Evolutionary conservation across 75 land plant species (phyloP).

Genomic region (Ceratopteris richardii): DNA sequence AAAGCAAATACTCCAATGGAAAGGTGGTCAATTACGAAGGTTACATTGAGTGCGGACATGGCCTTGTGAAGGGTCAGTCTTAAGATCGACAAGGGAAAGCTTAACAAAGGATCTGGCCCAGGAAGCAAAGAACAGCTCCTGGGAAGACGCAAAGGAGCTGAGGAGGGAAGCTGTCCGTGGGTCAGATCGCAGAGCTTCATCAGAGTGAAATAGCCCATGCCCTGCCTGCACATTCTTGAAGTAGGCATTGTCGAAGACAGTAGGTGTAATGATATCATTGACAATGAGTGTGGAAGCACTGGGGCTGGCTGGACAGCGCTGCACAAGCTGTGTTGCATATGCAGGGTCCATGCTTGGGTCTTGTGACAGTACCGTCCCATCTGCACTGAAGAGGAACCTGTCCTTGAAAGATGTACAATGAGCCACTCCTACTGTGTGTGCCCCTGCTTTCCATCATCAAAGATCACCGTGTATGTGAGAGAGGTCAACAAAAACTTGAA

Average conservation of each 20-base stretch:
- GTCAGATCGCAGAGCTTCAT: slow-evolving; percentile 40
- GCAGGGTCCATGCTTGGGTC: slow-evolving; percentile 38
- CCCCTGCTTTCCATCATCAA: slow-evolving; percentile 29
- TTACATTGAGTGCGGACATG: slow-evolving; percentile 6
- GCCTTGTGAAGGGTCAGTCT: slow-evolving; percentile 19
- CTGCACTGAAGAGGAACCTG: slow-evolving; percentile 25
- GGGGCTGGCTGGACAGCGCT: slow-evolving; percentile 32
- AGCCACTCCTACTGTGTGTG: slow-evolving; percentile 61
- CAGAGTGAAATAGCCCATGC: slow-evolving; percentile 56
- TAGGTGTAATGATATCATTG: slow-evolving; percentile 46
- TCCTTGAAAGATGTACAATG: slow-evolving; percentile 60
- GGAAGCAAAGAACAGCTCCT: slow-evolving; percentile 30
- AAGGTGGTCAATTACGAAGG: neutral
- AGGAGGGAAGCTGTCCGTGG: slow-evolving; percentile 26
- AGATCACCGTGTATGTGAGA: neutral
- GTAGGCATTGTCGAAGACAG: slow-evolving; percentile 56
- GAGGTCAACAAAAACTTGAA: no score
- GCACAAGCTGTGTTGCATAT: slow-evolving; percentile 32
- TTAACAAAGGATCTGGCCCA: slow-evolving; percentile 52
- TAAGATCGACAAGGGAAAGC: slow-evolving; percentile 41
- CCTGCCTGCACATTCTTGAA: slow-evolving; percentile 32
- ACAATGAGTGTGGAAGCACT: slow-evolving; percentile 19
- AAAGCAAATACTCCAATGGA: no score
- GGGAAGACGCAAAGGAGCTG: slow-evolving; percentile 24
- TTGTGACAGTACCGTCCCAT: slow-evolving; percentile 20